A percentile compares a stretch with the other conserved stretches of the same genome.
Conservation (phyloP, 768 basidiomycete genomes). For the Termitomyces eurrhizus region DNA sequence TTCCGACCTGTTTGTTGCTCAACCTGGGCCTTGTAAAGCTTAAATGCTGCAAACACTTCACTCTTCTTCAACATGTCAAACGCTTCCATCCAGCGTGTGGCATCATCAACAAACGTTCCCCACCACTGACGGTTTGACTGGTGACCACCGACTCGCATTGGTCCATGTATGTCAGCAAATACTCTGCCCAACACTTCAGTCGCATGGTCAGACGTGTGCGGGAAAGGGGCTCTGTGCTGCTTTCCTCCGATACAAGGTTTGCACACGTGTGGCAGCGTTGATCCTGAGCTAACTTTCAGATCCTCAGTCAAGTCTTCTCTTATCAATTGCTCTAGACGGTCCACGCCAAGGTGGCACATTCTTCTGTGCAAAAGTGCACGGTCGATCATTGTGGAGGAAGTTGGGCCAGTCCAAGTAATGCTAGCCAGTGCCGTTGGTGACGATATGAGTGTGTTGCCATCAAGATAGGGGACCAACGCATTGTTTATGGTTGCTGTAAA, state of each 20-base stretch:
- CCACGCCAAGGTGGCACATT: not conserved
- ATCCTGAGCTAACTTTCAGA: not conserved
- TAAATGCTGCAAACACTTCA: too few relatives aligned
- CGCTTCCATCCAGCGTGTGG: not conserved
- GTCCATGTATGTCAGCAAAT: slow-evolving; percentile 6
- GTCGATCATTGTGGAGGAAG: not conserved
- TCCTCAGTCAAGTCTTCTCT: not conserved
- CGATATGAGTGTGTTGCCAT: not conserved
- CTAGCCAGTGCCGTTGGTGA: too few relatives aligned
- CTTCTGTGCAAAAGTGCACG: not conserved
- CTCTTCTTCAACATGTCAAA: too few relatives aligned
- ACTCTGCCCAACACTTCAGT: not conserved
- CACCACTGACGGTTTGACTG: not conserved
- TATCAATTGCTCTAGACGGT: not conserved
- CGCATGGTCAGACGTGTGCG: not conserved
- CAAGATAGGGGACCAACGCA: not conserved
- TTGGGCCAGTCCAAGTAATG: not conserved
- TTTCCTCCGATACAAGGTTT: not conserved
- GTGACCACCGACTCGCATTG: not conserved
- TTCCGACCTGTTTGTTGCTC: too few relatives aligned
- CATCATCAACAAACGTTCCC: not conserved
- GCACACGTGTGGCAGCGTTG: not conserved
- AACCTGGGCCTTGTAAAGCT: too few relatives aligned
- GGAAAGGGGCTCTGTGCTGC: not conserved
- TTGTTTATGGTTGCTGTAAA: too few relatives aligned